Conservation (phyloP, 169 alveolate species). For the Cryptosporidium sp. region DNA sequence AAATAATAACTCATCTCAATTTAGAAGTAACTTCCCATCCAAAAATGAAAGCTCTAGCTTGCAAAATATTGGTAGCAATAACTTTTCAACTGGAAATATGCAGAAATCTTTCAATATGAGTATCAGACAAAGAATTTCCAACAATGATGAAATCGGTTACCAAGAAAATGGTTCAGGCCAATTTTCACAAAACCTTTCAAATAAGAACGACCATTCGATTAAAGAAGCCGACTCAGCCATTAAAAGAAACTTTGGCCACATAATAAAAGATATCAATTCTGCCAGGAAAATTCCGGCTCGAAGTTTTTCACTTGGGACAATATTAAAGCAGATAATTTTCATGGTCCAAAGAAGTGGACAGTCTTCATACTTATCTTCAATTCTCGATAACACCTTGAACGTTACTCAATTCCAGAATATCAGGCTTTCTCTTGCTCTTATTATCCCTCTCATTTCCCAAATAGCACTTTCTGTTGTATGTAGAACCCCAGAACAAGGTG, state of each 20-base stretch:
- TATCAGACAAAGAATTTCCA: slow-evolving; percentile 27
- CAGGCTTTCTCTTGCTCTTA: slow-evolving; percentile 57
- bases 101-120: slow-evolving; percentile 44
- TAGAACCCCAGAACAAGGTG: slow-evolving; percentile 59
- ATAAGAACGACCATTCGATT: not conserved
- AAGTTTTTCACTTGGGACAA: slow-evolving; percentile 27
- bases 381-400: slow-evolving; percentile 48
- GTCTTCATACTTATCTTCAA: slow-evolving; percentile 57
- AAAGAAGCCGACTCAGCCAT: slow-evolving; percentile 16
- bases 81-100: slow-evolving; percentile 3
- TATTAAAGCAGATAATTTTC: slow-evolving; percentile 33
- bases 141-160: slow-evolving; percentile 2
- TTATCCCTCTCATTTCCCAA: slow-evolving; percentile 62
- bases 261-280: slow-evolving; percentile 38
- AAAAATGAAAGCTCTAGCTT: not conserved
- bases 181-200: not conserved
- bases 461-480: slow-evolving; percentile 45
- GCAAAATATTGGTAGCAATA: slow-evolving; percentile 16
- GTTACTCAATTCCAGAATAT: slow-evolving; percentile 72
- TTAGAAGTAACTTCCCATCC: not conserved
- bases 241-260: slow-evolving; percentile 38
- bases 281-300: slow-evolving; percentile 59
- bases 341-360: slow-evolving; percentile 74
- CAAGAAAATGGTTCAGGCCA: slow-evolving; percentile 1
- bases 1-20: not conserved